A percentile compares a stretch with the other conserved stretches of the same genome.
Conservation (phyloP, 2,329 filamentous ascomycete genomes). For the Aspergillus amoenus region DNA sequence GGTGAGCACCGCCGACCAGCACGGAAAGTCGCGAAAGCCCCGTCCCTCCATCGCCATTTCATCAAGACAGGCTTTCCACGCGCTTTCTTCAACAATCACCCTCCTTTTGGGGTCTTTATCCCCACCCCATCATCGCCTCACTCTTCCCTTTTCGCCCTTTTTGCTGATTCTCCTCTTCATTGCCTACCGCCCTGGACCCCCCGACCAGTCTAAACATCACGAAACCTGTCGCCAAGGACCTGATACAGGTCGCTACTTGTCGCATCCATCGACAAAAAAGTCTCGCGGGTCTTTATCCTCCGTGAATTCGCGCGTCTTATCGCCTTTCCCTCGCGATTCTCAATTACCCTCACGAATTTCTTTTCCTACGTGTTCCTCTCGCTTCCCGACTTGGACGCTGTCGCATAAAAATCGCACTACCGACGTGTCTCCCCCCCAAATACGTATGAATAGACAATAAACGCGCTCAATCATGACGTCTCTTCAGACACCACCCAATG, state of each 20-base stretch:
- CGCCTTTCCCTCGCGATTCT: slow-evolving; percentile 24
- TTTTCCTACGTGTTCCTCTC: slow-evolving; percentile 21
- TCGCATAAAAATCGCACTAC: slow-evolving; percentile 19
- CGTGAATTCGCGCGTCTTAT: slow-evolving; percentile 21
- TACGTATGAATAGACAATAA: slow-evolving; percentile 32
- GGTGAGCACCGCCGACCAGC: slow-evolving; percentile 36
- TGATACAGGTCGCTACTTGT: slow-evolving; percentile 24
- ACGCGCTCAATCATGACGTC: slow-evolving; percentile 67
- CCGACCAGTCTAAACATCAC: slow-evolving; percentile 30
- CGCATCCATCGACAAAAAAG: slow-evolving; percentile 25
- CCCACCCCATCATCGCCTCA: slow-evolving; percentile 20
- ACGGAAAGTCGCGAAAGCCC: slow-evolving; percentile 38
- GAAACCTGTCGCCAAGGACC: slow-evolving; percentile 36
- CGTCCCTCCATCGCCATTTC: slow-evolving; percentile 41
- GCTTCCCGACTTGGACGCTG: slow-evolving; percentile 20
- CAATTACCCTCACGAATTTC: slow-evolving; percentile 15
- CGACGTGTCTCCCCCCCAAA: slow-evolving; percentile 12
- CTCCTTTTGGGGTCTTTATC: slow-evolving; percentile 22
- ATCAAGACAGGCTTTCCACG: slow-evolving; percentile 34
- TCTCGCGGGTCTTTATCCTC: slow-evolving; percentile 22
- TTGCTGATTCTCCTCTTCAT: slow-evolving; percentile 21
- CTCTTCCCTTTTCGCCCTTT: slow-evolving; percentile 15
- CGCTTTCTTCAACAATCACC: slow-evolving; percentile 31
- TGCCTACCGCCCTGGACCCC: slow-evolving; percentile 22
- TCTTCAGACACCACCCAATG: slow-evolving; percentile 69